These are phyloP conservation scores for Candida dubliniensis DNA, from an alignment of 1,139 yeast genomes.

Conservation along the genomic window DNA sequence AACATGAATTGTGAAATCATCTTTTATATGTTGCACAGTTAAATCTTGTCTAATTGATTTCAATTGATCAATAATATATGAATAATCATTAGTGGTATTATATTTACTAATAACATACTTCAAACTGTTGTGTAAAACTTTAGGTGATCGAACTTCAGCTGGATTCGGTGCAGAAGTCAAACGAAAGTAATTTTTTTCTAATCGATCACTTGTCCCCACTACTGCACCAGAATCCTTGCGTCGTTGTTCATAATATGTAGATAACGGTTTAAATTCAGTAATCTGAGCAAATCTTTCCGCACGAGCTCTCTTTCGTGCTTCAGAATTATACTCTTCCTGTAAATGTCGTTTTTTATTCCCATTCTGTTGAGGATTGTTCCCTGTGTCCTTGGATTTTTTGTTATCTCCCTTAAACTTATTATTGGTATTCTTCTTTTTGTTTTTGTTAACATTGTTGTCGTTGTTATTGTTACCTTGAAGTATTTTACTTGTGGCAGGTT, in stretches of 20 bases:
- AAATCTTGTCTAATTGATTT: constrained; percentile 91
- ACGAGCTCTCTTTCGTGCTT: constrained; percentile 44
- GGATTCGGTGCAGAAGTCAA: constrained; percentile 94
- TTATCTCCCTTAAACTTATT: not conserved
- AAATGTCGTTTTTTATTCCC: not conserved
- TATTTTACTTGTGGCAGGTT: not conserved
- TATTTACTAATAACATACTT: constrained; percentile 57
- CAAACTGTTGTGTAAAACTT: constrained; percentile 59
- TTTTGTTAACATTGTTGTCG: not conserved
- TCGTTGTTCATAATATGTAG: constrained; percentile 5
- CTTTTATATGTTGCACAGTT: constrained; percentile 86
- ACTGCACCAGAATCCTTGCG: constrained; percentile 23
- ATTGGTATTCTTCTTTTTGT: not conserved
- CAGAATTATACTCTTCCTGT: constrained; percentile 29
- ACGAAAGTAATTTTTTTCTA: constrained; percentile 80
- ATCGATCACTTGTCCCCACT: constrained; percentile 61
- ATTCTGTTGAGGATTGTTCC: not conserved
- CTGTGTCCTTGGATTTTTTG: not conserved
- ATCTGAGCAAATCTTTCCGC: constrained; percentile 46
- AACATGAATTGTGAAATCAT: constrained; percentile 72
- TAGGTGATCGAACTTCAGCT: constrained; percentile 70
- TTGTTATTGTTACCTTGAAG: not conserved
- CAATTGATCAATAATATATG: constrained; percentile 83
- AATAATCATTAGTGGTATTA: constrained; percentile 51
- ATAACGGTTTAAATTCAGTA: constrained; percentile 1